Base-by-base conservation (phyloP, 768 basidiomycete genomes). In the Tephrocybe sp. region DNA sequence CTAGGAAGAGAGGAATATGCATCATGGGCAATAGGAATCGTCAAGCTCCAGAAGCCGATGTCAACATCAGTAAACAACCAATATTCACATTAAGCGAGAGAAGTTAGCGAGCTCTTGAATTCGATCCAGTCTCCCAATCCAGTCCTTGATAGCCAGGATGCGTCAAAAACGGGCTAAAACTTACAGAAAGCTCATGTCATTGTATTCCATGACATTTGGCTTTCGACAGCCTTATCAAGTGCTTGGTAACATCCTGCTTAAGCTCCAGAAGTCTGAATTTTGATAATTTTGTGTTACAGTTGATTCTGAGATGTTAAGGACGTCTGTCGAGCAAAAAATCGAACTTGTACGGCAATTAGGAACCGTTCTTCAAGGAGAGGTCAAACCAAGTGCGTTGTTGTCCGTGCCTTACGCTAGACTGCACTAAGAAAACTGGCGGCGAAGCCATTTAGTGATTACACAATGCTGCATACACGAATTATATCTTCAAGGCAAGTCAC, bases 391-490 rank as follows among this genome's bases (percentile, higher is more conserved):
- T 98, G 68, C 73, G 94, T 76, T 22, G 20, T 48, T 50, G 7
- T 26, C 33, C 48, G 12, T 32, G 17, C 33, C 33, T 6, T 54
- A 22, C 22, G 38, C 49, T 39, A 20, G 13, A 44, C 23, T 26
- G 39, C 41, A 36, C 51, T 52, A 43, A 60, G 43, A 52, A 50
- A 48, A 64, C 39, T 70, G 62, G 72, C 76, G 64, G 69, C 71
- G 71, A 73, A 75, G 71, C 70, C 68, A 68, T 51, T 59, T 59
- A 98, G 97, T 99, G 96, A 98, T 99, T 67, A 98, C 97, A 0
- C 96, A 98, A 65, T 99, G 97, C 67, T 96, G 87, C 64, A 93
- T 99, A 36, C 85, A 94, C 58, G 91, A 92, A 63, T 77, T 99
- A 2, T 98, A 99, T 70, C 77, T 92, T 2, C 80, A 87, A 49